Conservation (phyloP, 2,329 filamentous ascomycete species). For the Fonsecaea multimorphosa region DNA sequence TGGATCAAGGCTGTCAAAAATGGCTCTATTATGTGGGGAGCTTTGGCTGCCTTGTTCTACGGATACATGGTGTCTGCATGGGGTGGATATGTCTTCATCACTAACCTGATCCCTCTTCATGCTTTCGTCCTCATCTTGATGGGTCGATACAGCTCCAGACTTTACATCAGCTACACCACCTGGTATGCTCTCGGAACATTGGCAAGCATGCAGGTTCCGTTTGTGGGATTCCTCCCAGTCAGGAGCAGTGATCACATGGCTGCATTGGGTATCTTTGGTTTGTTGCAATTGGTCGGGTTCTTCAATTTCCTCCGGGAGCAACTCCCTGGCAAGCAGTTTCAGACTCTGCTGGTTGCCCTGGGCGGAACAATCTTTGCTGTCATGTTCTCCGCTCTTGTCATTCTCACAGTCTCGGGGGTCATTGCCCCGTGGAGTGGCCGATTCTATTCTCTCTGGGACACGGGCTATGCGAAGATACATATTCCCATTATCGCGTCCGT, state of each 20-base stretch:
- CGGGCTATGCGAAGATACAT: constrained; percentile 97
- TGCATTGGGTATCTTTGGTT: constrained; percentile 90
- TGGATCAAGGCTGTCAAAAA: constrained; percentile 99
- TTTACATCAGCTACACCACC: constrained; percentile 96
- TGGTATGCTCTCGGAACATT: constrained; percentile 97
- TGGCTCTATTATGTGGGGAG: constrained; percentile 95
- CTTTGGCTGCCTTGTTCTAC: constrained; percentile 92
- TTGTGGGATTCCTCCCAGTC: constrained; percentile 95
- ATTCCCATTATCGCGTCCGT: constrained; percentile 99
- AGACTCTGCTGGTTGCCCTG: constrained; percentile 80
- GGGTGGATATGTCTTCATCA: constrained; percentile 99
- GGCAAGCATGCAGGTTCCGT: constrained; percentile 99
- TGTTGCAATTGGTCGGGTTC: constrained; percentile 90
- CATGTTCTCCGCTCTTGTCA: constrained; percentile 75
- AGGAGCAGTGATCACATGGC: constrained; percentile 99
- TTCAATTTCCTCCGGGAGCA: constrained; percentile 89
- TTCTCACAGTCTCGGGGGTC: constrained; percentile 82
- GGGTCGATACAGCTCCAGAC: constrained; percentile 90
- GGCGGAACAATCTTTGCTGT: constrained; percentile 76
- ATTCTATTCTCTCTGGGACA: constrained; percentile 99
- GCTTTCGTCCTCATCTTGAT: constrained; percentile 93
- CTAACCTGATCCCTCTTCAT: constrained; percentile 92
- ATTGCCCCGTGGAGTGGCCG: constrained; percentile 98
- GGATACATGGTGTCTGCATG: constrained; percentile 99
- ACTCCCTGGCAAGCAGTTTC: constrained; percentile 90